These are phyloP conservation scores for Picea sitchensis DNA, from an alignment of 75 land plant species.

Conservation along the genomic window DNA sequence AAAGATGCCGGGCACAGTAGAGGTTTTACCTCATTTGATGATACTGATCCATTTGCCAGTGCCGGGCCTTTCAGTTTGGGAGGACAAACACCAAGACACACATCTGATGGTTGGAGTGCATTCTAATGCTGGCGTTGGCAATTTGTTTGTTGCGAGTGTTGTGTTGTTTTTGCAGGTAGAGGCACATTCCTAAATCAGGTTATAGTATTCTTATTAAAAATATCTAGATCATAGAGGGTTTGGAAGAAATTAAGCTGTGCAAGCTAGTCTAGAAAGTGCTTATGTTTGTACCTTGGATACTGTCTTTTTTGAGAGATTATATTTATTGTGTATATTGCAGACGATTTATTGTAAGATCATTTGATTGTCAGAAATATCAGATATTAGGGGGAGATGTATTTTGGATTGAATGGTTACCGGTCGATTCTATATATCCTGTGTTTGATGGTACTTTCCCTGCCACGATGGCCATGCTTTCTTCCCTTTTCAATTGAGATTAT, in stretches of 20 bases:
- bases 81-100: slow-evolving; percentile 38
- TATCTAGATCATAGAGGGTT: slow-evolving; percentile 9
- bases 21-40: slow-evolving; percentile 70
- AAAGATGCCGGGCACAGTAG: slow-evolving; percentile 41
- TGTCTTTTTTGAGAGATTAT: slow-evolving; percentile 3
- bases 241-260: slow-evolving; percentile 4
- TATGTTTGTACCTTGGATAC: slow-evolving; percentile 4
- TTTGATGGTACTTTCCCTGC: too few species aligned
- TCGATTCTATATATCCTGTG: neutral
- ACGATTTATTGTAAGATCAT: slow-evolving; percentile 9
- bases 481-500: too few species aligned
- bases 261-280: slow-evolving; percentile 4
- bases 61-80: slow-evolving; percentile 71
- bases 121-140: slow-evolving; percentile 16
- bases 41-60: slow-evolving; percentile 72
- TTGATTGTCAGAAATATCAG: slow-evolving; percentile 4
- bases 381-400: neutral
- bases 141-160: neutral
- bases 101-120: slow-evolving; percentile 62
- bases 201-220: neutral
- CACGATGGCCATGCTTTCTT: too few species aligned
- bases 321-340: slow-evolving; percentile 11
- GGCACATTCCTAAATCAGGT: slow-evolving; percentile 2
- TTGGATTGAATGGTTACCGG: neutral
- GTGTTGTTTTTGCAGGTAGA: slow-evolving; percentile 12